phyloP scores from a whole-genome alignment of 176 grass and related monocot genomes.

The Zoysia japonica region DNA sequence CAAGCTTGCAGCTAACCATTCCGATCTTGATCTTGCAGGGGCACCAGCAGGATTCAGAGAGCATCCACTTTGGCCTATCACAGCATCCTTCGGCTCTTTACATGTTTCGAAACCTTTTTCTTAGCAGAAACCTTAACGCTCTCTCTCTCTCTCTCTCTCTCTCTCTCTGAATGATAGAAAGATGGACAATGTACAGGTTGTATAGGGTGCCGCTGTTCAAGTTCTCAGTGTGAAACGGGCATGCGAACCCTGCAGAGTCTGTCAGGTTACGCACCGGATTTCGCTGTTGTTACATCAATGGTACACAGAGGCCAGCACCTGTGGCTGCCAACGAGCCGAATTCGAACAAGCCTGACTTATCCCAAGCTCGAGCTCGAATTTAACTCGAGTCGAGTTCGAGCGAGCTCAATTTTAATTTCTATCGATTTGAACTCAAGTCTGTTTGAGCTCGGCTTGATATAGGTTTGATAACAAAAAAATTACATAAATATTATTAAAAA shows the following conservation, averaged over 20 bases:
- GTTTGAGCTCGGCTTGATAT: too few relatives aligned
- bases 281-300: conserved; percentile 9
- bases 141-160: not conserved
- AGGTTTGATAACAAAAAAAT: too few relatives aligned
- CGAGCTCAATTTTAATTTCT: too few relatives aligned
- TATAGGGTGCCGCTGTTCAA: not conserved
- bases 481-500: too few relatives aligned
- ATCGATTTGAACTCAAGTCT: too few relatives aligned
- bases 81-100: conserved; percentile 10
- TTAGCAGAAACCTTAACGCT: conserved; percentile 9
- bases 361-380: too few relatives aligned
- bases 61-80: conserved; percentile 42
- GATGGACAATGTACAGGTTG: not conserved
- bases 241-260: conserved; percentile 1
- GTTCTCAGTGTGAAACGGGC: conserved; percentile 17
- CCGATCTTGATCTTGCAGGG: conserved; percentile 30
- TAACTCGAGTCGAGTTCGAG: too few relatives aligned
- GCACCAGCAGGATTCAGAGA: conserved; percentile 22
- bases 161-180: not conserved
- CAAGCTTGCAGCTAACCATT: conserved; percentile 35
- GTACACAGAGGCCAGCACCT: not conserved
- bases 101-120: conserved; percentile 19
- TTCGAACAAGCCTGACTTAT: too few relatives aligned
- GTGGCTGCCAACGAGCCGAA: too few relatives aligned
- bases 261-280: conserved; percentile 31